phyloP scores from a whole-genome alignment of 2,329 filamentous ascomycete species.

The Cercospora sesami region DNA sequence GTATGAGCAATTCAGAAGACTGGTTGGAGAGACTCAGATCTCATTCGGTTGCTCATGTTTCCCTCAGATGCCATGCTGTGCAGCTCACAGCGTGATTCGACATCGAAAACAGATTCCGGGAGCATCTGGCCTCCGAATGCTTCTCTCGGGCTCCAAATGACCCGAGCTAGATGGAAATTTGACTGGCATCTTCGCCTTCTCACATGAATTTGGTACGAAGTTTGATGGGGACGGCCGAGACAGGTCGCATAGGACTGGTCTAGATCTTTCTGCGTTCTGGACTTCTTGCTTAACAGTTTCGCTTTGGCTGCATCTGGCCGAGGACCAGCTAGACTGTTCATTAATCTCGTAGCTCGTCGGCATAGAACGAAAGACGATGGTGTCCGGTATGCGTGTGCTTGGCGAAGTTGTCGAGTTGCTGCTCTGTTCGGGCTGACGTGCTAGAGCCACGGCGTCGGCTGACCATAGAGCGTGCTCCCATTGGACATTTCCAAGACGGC shows the following conservation, averaged over 20 bases:
- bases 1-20: no score
- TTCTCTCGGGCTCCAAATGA: no score
- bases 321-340: background rate
- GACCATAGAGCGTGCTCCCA: background rate
- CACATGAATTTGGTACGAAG: background rate
- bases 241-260: background rate
- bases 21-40: no score
- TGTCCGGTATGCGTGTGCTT: background rate
- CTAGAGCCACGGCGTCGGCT: background rate
- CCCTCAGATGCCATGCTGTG: no score
- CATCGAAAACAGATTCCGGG: no score
- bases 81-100: no score
- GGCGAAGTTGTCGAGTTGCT: background rate
- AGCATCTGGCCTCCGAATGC: no score
- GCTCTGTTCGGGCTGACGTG: background rate
- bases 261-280: background rate
- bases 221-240: background rate
- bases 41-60: no score
- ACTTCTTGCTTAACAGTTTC: background rate
- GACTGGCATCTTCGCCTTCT: background rate
- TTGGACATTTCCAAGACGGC: background rate
- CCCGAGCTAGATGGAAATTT: background rate
- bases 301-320: background rate
- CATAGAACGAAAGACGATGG: background rate
- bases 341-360: background rate